Conservation (phyloP, 2,329 filamentous ascomycete genomes). For the Acephala macrosclerotiorum region DNA sequence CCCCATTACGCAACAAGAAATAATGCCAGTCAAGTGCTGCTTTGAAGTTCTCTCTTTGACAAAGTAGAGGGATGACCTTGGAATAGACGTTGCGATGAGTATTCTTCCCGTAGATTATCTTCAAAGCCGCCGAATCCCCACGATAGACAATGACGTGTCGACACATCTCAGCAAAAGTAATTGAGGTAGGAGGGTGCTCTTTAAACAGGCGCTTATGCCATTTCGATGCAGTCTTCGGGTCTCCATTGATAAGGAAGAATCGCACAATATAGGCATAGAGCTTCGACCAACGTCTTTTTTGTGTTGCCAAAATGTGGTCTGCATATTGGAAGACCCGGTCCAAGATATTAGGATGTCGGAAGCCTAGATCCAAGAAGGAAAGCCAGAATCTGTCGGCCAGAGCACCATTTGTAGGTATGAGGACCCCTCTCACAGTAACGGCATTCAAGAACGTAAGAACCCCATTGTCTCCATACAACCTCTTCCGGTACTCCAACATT, state of each 20-base stretch:
- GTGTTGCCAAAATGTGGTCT: slow-evolving; percentile 48
- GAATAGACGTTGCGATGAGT: slow-evolving; percentile 51
- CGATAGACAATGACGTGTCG: slow-evolving; percentile 34
- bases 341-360: slow-evolving; percentile 45
- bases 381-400: slow-evolving; percentile 53
- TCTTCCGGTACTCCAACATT: slow-evolving; percentile 49
- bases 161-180: slow-evolving; percentile 46
- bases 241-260: slow-evolving; percentile 43
- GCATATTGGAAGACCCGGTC: slow-evolving; percentile 49
- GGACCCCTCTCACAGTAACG: slow-evolving; percentile 45
- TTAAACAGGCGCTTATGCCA: slow-evolving; percentile 41
- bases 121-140: slow-evolving; percentile 47
- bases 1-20: slow-evolving; percentile 49
- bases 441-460: slow-evolving; percentile 52
- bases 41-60: slow-evolving; percentile 46
- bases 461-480: slow-evolving; percentile 50
- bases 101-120: slow-evolving; percentile 49
- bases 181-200: slow-evolving; percentile 44
- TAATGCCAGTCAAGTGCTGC: slow-evolving; percentile 55
- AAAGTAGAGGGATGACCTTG: slow-evolving; percentile 50
- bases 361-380: slow-evolving; percentile 50
- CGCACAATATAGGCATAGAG: slow-evolving; percentile 55
- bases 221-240: slow-evolving; percentile 29
- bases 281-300: slow-evolving; percentile 44
- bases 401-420: slow-evolving; percentile 49